A percentile compares a stretch with the other conserved stretches of the same genome.
phyloP scores from a whole-genome alignment of 805 yeast genomes.

The Lipomyces yamanashiensis region DNA sequence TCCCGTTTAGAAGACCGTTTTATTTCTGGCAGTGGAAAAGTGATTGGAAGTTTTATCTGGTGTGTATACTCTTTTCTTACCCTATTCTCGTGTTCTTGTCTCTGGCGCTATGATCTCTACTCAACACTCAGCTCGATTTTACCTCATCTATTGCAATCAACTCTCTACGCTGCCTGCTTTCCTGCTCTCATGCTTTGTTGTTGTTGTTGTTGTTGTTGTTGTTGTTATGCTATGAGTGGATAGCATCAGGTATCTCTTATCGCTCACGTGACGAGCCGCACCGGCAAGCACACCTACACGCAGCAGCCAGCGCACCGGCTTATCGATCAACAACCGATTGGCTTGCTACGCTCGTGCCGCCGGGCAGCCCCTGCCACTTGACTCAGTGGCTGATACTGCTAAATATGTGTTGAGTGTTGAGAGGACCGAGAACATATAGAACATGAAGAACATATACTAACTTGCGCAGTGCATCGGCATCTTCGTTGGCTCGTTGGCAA shows the following conservation, averaged over 20 bases:
- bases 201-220: neutral
- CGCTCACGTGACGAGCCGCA: slow-evolving; percentile 9
- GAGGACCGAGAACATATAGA: too few species aligned
- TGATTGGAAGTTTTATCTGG: slow-evolving; percentile 52
- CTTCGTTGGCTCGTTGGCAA: slow-evolving; percentile 51
- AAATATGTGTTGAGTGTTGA: too few species aligned
- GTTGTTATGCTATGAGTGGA: neutral
- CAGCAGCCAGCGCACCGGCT: too few species aligned
- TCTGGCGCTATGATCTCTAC: neutral
- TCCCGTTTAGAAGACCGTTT: slow-evolving; percentile 53
- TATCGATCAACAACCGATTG: too few species aligned
- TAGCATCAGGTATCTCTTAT: slow-evolving; percentile 9
- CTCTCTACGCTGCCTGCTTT: neutral
- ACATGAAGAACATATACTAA: neutral
- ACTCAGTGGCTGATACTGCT: too few species aligned
- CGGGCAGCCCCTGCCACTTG: too few species aligned
- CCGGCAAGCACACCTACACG: neutral
- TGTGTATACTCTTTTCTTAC: slow-evolving; percentile 3
- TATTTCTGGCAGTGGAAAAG: slow-evolving; percentile 88
- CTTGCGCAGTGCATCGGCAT: slow-evolving; percentile 52
- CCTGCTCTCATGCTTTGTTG: neutral
- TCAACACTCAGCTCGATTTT: neutral
- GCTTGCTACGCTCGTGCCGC: too few species aligned
- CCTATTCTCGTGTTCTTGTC: neutral
- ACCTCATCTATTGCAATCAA: neutral